Evolutionary conservation across 1,139 yeast genomes (phyloP), one percentile per base, ranked within the genome.

Genomic region (Oligophagozyma castellii): DNA sequence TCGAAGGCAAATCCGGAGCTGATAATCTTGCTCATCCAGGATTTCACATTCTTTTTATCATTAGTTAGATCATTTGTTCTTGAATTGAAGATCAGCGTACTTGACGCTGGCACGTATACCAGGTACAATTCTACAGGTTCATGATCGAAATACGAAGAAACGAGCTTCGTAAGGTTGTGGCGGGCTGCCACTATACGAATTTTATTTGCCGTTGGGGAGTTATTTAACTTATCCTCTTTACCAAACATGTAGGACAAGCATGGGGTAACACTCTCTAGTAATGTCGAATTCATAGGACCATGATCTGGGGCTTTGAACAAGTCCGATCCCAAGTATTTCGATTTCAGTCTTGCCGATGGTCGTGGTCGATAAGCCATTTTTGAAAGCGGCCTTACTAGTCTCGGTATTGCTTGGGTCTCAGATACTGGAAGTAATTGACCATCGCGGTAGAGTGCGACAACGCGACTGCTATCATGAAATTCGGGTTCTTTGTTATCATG

Each of bases 1-100:
- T 51, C 56, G n/a, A 51, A 36, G 7, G 45, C 50, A 33, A 47
- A 47, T 3, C 56, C 56, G 16, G 51, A 46, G 27, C 44, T 41
- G 23, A 46, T 38, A 12, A 46, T 39, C 27, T 40, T 46, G 14
- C 37, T 36, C 25, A 31, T 35, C 2, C 31, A 16, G 22, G 35
- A 31, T 5, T 29, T 28, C 4, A 37, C 31, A 29, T 32, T 31
- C n/a, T 23, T 8, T 5, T 26, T 16, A 15, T 14, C 14, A 8
- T 24, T 27, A 23, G 27, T 19, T 14, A 27, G 21, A 12, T 16
- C 28, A 22, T 42, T 44, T 21, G 36, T 30, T n/a, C n/a, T n/a
- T n/a, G n/a, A n/a, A n/a, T n/a, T n/a, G 3, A 46, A 39, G 11
- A 48, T 27, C 12, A 43, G 23, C 12, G 48, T 29, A 13, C 30